Evolutionary conservation across 805 yeast species (phyloP), one percentile per base, ranked within the genome.

Genomic region (Yueomyces sp.): DNA sequence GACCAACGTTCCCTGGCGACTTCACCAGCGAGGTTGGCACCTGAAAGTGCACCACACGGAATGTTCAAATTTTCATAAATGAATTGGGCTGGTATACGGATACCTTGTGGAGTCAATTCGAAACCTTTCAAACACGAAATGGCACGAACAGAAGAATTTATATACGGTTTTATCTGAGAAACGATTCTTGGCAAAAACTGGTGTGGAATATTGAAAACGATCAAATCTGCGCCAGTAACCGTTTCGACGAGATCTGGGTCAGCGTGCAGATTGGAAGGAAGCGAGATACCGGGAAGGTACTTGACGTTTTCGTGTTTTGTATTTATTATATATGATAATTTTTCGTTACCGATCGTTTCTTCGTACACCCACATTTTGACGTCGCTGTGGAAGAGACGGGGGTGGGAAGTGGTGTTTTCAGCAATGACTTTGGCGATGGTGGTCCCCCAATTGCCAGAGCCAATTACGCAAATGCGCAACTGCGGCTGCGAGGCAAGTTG

Each of bases 401-500:
- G 81, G 64, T 85, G 76, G 49, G 74, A 76, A 12, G 70, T 72
- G 38, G 88, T 72, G 64, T 86, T 87, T 65, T 92, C 96, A 36
- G 96, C 90, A 28, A 87, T 79, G 42, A 90, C 85, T 63, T 92
- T 90, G 50, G 97, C 96, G 45, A 90, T 87, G 19, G 96, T 90
- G 39, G 96, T 85, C 50, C 98, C 98, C 82, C 98, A 90, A 67
- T 90, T 90, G 59, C 97, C 98, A 31, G 96, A 86, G 36, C 97
- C 98, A 51, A 90, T 79, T 43, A 87, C 85, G 37, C 87, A 72
- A 38, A 80, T 72, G 56, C 69, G 74, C 66, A 68, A 77, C 27
- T 72, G 74, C 28, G 54, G 34, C n/a, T 56, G 57, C n/a, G 50
- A 27, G 9, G 37, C 85, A 37, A 87, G 72, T 38, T 80, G 72